These are phyloP conservation scores for Boletellus emodensis DNA, from an alignment of 768 basidiomycete genomes.

Conservation along the genomic window DNA sequence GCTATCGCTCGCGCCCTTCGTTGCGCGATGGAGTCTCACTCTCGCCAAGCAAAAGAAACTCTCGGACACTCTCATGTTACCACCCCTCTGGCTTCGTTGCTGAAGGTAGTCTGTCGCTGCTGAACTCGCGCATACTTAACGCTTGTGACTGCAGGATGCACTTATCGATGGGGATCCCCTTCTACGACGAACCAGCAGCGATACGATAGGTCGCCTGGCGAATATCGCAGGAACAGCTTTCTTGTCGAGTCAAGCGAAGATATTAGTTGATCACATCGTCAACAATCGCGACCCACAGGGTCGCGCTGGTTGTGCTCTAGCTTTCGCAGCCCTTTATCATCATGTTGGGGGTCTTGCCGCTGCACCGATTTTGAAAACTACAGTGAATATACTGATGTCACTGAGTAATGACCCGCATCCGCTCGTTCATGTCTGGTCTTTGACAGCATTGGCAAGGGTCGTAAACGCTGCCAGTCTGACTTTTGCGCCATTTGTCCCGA, in stretches of 20 bases:
- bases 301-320: slow-evolving; percentile 89
- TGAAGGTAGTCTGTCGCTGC: slow-evolving; percentile 58
- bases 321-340: slow-evolving; percentile 88
- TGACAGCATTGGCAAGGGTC: slow-evolving; percentile 80
- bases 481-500: slow-evolving; percentile 84
- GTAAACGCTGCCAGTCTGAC: slow-evolving; percentile 89
- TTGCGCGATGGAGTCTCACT: slow-evolving; percentile 45
- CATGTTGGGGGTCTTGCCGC: slow-evolving; percentile 94
- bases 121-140: slow-evolving; percentile 10
- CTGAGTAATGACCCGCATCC: slow-evolving; percentile 96
- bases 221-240: slow-evolving; percentile 80
- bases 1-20: slow-evolving; percentile 71
- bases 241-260: slow-evolving; percentile 82
- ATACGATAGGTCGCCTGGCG: slow-evolving; percentile 84
- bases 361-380: slow-evolving; percentile 90
- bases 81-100: slow-evolving; percentile 56
- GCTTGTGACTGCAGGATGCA: slow-evolving; percentile 49
- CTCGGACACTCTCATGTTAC: slow-evolving; percentile 66
- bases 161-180: slow-evolving; percentile 77
- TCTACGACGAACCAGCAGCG: slow-evolving; percentile 76
- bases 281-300: slow-evolving; percentile 90
- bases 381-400: slow-evolving; percentile 92
- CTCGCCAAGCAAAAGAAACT: slow-evolving; percentile 59
- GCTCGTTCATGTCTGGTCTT: slow-evolving; percentile 90
- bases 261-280: slow-evolving; percentile 89